Base-by-base conservation (phyloP, 2,329 filamentous ascomycete genomes). In the Alternaria gansuensis region DNA sequence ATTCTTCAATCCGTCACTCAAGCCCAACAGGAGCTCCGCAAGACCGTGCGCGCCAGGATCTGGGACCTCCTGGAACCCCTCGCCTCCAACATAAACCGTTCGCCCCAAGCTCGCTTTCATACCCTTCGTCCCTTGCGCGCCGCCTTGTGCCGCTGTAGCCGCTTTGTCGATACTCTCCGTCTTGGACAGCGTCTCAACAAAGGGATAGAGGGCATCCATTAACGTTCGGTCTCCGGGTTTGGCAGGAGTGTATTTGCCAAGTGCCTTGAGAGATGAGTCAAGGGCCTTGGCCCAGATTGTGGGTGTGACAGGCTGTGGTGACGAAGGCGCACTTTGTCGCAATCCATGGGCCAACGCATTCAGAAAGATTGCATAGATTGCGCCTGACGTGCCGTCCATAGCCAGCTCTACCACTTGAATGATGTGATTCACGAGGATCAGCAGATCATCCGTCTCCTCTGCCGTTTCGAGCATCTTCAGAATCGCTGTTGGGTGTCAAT, bases 101-200 rank as follows among this genome's bases (percentile, higher is more conserved):
- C 92, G 82, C 7, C 95, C 95, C 39, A 99, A 81, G 68, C 89
- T 95, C 40, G 95, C 92, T 76, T 90, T 87, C 93, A 99, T 97
- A 24, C 90, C 90, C 81, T 93, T 96, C 21, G 95, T 98, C 29
- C 86, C 86, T 64, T 94, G 89, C 4, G 93, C 90, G 0, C 90
- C 95, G 45, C 87, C 83, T 63, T 86, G 85, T 0, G 93, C 89
- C 2, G 91, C 92, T 68, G 87, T 82, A 0, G 92, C 92, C 7
- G 95, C 93, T 73, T 87, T 83, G 65, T 86, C 84, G 21, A 95
- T 76, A 73, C 91, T 86, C 13, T 86, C 86, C 0, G 87, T 88
- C 70, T 84, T 78, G 6, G 79, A 82, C 2, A 98, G 83, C 3
- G 84, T 86, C 41, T 92, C 85, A 51, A 96, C 88, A 74, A 98